Evolutionary conservation across 495 filamentous ascomycete genomes (phyloP).

Genomic region (Penicillium fimorum): DNA sequence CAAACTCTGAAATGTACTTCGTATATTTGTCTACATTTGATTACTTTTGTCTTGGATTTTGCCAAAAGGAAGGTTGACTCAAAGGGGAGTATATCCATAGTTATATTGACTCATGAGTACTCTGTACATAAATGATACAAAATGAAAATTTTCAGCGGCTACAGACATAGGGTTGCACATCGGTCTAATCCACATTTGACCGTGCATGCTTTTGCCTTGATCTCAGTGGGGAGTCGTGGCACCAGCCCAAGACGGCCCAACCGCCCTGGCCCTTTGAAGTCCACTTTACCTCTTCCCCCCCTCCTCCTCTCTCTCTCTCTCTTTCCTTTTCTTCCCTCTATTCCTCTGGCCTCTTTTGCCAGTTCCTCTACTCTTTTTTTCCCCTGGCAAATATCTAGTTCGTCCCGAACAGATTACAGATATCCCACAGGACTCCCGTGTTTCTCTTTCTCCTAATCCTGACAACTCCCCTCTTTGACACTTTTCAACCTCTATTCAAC

Average conservation of each 20-base stretch:
- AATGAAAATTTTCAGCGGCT: slow-evolving; percentile 11
- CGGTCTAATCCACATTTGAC: slow-evolving; percentile 38
- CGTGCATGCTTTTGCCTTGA: slow-evolving; percentile 34
- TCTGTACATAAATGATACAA: neutral
- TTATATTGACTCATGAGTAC: neutral
- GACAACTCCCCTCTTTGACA: slow-evolving; percentile 12
- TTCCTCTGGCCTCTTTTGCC: slow-evolving; percentile 16
- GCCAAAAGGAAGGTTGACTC: neutral
- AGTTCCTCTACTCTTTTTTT: slow-evolving; percentile 1
- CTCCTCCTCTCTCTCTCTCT: slow-evolving; percentile 13
- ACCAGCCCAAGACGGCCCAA: slow-evolving; percentile 49
- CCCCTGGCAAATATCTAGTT: slow-evolving; percentile 14
- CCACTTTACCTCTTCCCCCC: slow-evolving; percentile 29
- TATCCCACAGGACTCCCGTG: slow-evolving; percentile 12
- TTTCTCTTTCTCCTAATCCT: slow-evolving; percentile 17
- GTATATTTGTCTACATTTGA: neutral
- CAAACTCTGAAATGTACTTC: neutral
- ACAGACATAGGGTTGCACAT: slow-evolving; percentile 22
- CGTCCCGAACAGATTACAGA: slow-evolving; percentile 12
- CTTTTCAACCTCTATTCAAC: slow-evolving; percentile 9
- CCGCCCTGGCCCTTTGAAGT: slow-evolving; percentile 26
- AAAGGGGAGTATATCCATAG: neutral
- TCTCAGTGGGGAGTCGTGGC: slow-evolving; percentile 44
- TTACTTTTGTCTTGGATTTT: neutral
- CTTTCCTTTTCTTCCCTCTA: slow-evolving; percentile 22